These are phyloP conservation scores for Sarocladiaceae sp. DNA, from an alignment of 2,329 filamentous ascomycete genomes.

Conservation along the genomic window DNA sequence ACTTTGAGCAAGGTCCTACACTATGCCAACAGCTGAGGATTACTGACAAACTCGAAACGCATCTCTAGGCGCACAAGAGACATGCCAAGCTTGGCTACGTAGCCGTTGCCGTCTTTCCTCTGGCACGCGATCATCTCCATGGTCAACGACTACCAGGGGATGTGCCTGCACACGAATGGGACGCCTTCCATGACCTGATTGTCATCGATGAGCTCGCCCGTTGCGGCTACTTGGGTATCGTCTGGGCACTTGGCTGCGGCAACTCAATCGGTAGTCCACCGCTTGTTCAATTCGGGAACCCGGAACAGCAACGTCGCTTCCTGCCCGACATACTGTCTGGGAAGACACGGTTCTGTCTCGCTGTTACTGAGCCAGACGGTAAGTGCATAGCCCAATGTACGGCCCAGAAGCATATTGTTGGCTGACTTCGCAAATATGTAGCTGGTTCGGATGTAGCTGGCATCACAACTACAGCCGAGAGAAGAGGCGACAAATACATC, in stretches of 20 bases:
- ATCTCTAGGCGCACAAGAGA: not conserved
- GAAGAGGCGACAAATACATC: constrained; percentile 45
- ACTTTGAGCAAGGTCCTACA: constrained; percentile 32
- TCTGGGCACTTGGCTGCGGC: constrained; percentile 54
- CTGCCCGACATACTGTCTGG: constrained; percentile 13
- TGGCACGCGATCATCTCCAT: not conserved
- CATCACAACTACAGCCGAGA: constrained; percentile 54
- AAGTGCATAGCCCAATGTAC: not conserved
- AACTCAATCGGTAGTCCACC: constrained; percentile 61
- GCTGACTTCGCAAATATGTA: not conserved
- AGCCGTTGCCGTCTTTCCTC: constrained; percentile 9
- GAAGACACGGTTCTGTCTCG: constrained; percentile 16
- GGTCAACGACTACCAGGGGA: not conserved
- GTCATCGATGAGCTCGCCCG: constrained; percentile 51
- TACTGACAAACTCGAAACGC: too few species aligned
- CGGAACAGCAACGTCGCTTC: constrained; percentile 40
- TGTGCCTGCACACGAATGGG: constrained; percentile 42
- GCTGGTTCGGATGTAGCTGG: constrained; percentile 51
- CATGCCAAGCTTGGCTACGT: constrained; percentile 4
- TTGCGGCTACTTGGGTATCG: constrained; percentile 48
- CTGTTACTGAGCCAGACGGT: constrained; percentile 17
- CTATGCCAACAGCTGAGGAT: constrained; percentile 30
- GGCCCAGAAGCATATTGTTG: not conserved
- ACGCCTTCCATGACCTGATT: constrained; percentile 53
- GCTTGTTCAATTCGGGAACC: constrained; percentile 57